phyloP scores from a whole-genome alignment of 129 eudicot species.

The Flaveria linearis region DNA sequence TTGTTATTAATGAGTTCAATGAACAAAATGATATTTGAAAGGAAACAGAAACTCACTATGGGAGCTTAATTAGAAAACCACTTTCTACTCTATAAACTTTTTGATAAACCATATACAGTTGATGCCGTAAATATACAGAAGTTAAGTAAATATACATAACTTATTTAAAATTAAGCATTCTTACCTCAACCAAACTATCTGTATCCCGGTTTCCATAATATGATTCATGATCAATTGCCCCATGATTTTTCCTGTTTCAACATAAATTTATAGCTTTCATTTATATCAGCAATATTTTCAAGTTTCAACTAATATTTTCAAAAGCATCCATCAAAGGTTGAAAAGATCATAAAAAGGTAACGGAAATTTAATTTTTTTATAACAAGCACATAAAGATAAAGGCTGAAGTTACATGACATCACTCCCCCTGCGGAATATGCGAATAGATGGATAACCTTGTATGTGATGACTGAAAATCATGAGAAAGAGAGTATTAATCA shows the following conservation, averaged over 20 bases:
- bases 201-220: conserved; percentile 85
- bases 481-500: background rate
- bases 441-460: conserved; percentile 89
- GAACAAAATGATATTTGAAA: background rate
- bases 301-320: too few species aligned
- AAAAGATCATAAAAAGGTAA: background rate
- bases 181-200: conserved; percentile 63
- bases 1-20: background rate
- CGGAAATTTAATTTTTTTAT: too few species aligned
- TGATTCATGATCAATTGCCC: conserved; percentile 66
- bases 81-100: background rate
- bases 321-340: background rate
- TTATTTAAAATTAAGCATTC: conserved; percentile 7
- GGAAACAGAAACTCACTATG: too few species aligned
- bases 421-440: conserved; percentile 73
- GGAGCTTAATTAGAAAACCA: background rate
- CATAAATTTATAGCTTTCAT: background rate
- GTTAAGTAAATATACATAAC: background rate
- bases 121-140: background rate
- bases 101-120: background rate
- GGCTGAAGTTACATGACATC: conserved; percentile 46
- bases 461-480: conserved; percentile 61
- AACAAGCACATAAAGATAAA: background rate
- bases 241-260: conserved; percentile 46
- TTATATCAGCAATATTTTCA: background rate